Conservation (phyloP, 257 asterid genomes). For the Paraleonurus japonicus region DNA sequence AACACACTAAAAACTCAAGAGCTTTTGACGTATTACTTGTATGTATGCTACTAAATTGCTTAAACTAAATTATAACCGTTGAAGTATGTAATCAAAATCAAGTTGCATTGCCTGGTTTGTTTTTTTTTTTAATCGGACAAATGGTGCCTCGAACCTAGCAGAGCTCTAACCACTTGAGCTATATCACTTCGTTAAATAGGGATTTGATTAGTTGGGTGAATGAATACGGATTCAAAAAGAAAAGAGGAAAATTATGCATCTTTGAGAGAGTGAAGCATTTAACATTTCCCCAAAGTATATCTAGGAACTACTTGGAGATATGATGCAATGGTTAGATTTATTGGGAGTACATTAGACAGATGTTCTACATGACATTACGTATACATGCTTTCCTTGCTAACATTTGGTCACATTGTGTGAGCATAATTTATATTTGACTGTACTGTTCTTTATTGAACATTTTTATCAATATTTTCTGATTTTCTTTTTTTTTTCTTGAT, state of each 20-base stretch:
- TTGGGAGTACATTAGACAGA: not conserved
- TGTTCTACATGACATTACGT: not conserved
- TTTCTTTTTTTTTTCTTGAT: not conserved
- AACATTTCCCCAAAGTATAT: not conserved
- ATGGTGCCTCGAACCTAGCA: no score
- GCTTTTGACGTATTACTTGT: not conserved
- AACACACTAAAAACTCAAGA: not conserved
- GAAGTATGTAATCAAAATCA: not conserved
- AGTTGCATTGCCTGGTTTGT: not conserved
- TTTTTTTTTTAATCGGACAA: no score
- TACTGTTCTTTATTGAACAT: not conserved
- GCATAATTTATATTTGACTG: not conserved
- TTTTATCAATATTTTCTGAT: not conserved
- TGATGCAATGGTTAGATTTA: not conserved
- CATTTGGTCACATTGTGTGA: no score
- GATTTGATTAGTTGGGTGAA: not conserved
- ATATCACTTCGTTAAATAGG: no score
- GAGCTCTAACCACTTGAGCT: no score
- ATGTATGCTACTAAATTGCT: constrained; percentile 9
- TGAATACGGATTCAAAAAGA: not conserved
- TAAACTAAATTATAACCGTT: not conserved
- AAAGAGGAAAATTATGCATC: not conserved
- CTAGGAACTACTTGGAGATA: not conserved
- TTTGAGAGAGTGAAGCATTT: not conserved
- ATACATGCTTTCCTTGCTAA: not conserved